A percentile compares a stretch with the other conserved stretches of the same genome.
Conservation (phyloP, 495 filamentous ascomycete species). For the Aspergillus avenaceus region DNA sequence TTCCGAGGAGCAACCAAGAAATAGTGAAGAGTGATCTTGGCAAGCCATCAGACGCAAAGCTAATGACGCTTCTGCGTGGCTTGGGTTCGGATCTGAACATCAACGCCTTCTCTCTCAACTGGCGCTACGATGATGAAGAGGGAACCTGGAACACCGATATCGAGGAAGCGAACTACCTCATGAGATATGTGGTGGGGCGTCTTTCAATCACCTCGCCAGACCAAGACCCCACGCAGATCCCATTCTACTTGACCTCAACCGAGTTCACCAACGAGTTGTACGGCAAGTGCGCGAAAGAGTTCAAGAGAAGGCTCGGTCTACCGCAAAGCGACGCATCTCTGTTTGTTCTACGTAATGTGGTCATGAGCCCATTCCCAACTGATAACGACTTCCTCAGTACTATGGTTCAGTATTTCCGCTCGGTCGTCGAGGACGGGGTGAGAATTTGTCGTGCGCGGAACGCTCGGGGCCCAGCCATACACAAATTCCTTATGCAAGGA, state of each 20-base stretch:
- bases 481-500: neutral
- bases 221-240: conserved; percentile 31
- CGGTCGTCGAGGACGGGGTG: neutral
- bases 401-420: neutral
- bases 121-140: conserved; percentile 18
- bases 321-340: conserved; percentile 22
- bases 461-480: neutral
- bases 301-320: conserved; percentile 35
- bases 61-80: conserved; percentile 25
- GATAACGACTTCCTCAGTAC: conserved; percentile 26
- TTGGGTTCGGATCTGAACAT: conserved; percentile 46
- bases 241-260: conserved; percentile 40
- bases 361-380: conserved; percentile 39
- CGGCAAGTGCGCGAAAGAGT: conserved; percentile 33
- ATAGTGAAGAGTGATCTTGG: neutral
- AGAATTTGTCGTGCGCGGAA: neutral
- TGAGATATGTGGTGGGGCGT: conserved; percentile 34
- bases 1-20: conserved; percentile 18
- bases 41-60: neutral
- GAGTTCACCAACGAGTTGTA: conserved; percentile 34
- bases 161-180: conserved; percentile 49
- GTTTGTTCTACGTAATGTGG: conserved; percentile 37
- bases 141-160: conserved; percentile 39
- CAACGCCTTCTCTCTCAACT: conserved; percentile 43
- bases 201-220: conserved; percentile 34